Evolutionary conservation across 768 basidiomycete species (phyloP).

Genomic region (Amanita thiersii): DNA sequence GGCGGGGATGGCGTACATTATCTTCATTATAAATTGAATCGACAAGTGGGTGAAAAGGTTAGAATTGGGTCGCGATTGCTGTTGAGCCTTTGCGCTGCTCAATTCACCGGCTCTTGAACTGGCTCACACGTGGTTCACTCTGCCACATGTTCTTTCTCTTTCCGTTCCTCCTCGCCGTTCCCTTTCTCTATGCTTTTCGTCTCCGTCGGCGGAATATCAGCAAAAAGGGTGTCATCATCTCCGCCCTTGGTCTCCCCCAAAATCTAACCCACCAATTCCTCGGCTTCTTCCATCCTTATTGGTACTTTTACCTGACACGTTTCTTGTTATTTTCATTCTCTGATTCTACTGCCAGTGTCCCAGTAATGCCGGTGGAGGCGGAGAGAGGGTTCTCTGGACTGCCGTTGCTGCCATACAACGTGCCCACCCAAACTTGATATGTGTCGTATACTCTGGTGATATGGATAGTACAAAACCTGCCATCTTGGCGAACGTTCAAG

Average conservation of each 20-base stretch:
- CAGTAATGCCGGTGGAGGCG: conserved; percentile 94
- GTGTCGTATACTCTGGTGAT: conserved; percentile 88
- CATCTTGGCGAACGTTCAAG: conserved; percentile 79
- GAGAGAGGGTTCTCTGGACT: conserved; percentile 93
- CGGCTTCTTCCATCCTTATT: conserved; percentile 95
- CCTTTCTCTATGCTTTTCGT: conserved; percentile 2
- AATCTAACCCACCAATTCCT: conserved; percentile 39
- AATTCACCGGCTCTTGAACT: too few species aligned
- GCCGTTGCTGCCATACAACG: conserved; percentile 74
- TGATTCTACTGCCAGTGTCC: conserved; percentile 29
- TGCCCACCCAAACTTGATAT: conserved; percentile 54
- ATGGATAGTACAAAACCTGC: conserved; percentile 67
- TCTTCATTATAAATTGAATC: too few species aligned
- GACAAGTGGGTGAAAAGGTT: too few species aligned
- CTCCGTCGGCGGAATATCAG: not conserved
- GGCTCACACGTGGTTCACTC: too few species aligned
- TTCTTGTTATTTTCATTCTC: conserved; percentile 11
- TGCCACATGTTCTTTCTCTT: conserved; percentile 1
- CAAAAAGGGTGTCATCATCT: not conserved
- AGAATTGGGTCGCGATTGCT: too few species aligned
- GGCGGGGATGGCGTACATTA: too few species aligned
- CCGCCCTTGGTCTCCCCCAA: not conserved
- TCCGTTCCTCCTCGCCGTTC: not conserved
- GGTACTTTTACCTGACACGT: conserved; percentile 39
- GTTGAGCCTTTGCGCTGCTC: too few species aligned